Conservation (phyloP, 179 eudicot species). For the Spergularia azorica region DNA sequence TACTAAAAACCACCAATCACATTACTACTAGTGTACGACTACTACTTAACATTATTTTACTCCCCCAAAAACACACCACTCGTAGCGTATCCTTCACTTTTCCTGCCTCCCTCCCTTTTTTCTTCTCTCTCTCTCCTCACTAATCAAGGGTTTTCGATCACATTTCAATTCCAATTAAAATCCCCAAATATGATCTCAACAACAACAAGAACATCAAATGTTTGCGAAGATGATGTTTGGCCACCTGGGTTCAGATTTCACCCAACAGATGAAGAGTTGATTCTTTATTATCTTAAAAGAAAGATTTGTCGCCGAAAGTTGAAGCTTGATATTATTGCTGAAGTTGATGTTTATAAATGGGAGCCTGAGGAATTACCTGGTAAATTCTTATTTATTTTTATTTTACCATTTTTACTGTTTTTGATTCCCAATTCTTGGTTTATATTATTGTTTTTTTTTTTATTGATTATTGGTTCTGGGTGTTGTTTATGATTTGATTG, state of each 20-base stretch:
- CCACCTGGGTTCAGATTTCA: constrained; percentile 93
- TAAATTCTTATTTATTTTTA: too few relatives aligned
- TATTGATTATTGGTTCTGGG: background rate
- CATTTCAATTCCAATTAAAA: too few relatives aligned
- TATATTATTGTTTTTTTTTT: background rate
- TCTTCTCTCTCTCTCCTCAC: too few relatives aligned
- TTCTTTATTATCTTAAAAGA: constrained; percentile 75
- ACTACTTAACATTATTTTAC: background rate
- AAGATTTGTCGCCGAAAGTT: constrained; percentile 57
- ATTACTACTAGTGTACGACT: background rate
- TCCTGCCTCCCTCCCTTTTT: background rate
- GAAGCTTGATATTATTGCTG: constrained; percentile 60
- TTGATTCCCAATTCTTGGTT: background rate
- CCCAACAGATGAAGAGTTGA: constrained; percentile 86
- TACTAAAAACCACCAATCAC: background rate
- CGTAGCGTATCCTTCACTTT: too few relatives aligned
- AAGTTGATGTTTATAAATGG: constrained; percentile 84
- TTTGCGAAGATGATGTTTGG: constrained; percentile 29
- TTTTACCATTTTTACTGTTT: background rate
- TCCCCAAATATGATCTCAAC: constrained; percentile 4
- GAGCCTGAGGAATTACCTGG: constrained; percentile 93
- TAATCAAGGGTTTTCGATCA: too few relatives aligned
- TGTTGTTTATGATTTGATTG: background rate
- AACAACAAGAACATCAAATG: background rate
- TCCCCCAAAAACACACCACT: background rate